These are phyloP conservation scores for Cardiospermum halicacabum DNA, from an alignment of 345 rosid genomes.

Conservation along the genomic window DNA sequence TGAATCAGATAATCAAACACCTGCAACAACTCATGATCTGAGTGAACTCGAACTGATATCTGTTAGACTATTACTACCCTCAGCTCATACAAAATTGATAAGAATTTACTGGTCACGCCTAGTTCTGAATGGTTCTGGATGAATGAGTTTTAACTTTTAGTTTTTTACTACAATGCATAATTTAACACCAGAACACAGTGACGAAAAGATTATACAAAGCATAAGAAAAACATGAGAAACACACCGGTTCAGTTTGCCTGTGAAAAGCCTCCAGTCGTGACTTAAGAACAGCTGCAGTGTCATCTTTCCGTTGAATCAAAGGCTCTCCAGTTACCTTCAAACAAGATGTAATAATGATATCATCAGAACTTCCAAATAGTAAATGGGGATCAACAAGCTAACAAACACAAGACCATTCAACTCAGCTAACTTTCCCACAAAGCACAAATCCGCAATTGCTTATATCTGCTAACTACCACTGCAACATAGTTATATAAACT, in stretches of 20 bases:
- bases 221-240: slow-evolving; percentile 5
- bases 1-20: background rate
- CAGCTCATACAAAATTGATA: background rate
- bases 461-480: background rate
- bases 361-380: slow-evolving; percentile 1
- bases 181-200: background rate
- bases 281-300: slow-evolving; percentile 80
- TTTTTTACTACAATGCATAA: background rate
- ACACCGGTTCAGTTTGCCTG: slow-evolving; percentile 85
- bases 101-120: background rate
- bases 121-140: background rate
- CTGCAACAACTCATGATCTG: background rate
- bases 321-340: slow-evolving; percentile 83
- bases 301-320: slow-evolving; percentile 89
- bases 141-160: background rate
- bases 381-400: background rate
- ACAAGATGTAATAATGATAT: slow-evolving; percentile 3
- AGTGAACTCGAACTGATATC: background rate
- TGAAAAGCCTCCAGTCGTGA: slow-evolving; percentile 89
- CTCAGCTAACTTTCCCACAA: background rate
- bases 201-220: background rate
- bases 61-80: background rate
- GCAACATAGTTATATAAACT: background rate
- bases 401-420: background rate
- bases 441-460: background rate